Percentiles rank a stretch among this genome's conserved stretches.
These are phyloP conservation scores for Colletotrichum sp. DNA, from an alignment of 2,329 filamentous ascomycete genomes.

Conservation along the genomic window DNA sequence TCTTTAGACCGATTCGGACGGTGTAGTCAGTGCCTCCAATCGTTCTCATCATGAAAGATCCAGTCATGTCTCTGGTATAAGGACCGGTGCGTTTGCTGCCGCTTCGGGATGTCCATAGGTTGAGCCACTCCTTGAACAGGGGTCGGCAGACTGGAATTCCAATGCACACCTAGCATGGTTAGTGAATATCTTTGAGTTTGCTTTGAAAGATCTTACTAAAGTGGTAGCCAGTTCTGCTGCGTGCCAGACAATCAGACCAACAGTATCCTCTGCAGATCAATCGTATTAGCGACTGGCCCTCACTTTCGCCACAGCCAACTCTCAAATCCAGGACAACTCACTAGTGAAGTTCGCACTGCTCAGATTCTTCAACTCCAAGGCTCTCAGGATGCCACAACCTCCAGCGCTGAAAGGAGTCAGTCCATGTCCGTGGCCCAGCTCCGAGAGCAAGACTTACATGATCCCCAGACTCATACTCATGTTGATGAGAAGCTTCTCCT, in stretches of 20 bases:
- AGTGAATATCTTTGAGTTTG: neutral
- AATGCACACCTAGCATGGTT: conserved; percentile 33
- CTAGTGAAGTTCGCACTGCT: conserved; percentile 26
- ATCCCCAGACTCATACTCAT: conserved; percentile 46
- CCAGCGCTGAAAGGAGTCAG: conserved; percentile 25
- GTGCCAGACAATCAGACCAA: conserved; percentile 40
- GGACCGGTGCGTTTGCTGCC: neutral
- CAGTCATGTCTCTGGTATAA: conserved; percentile 8
- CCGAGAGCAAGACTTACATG: conserved; percentile 26
- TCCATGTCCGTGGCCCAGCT: neutral
- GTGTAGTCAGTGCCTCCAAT: conserved; percentile 18
- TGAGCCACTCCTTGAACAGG: conserved; percentile 30
- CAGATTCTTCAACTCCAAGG: conserved; percentile 31
- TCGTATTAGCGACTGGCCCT: neutral
- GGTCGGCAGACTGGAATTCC: conserved; percentile 43
- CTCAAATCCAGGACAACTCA: neutral
- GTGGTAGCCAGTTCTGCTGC: conserved; percentile 42
- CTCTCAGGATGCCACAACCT: conserved; percentile 30
- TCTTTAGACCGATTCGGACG: conserved; percentile 8
- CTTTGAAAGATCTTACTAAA: conserved; percentile 22
- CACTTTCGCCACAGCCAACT: neutral
- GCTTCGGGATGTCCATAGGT: neutral
- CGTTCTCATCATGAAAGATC: conserved; percentile 9
- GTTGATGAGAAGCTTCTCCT: conserved; percentile 49
- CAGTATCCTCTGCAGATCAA: conserved; percentile 34